Percentiles rank a stretch among this genome's conserved stretches.
Evolutionary conservation across 1,284 basidiomycete species (phyloP).

Genomic region (Sanghuangporus sanghuang): DNA sequence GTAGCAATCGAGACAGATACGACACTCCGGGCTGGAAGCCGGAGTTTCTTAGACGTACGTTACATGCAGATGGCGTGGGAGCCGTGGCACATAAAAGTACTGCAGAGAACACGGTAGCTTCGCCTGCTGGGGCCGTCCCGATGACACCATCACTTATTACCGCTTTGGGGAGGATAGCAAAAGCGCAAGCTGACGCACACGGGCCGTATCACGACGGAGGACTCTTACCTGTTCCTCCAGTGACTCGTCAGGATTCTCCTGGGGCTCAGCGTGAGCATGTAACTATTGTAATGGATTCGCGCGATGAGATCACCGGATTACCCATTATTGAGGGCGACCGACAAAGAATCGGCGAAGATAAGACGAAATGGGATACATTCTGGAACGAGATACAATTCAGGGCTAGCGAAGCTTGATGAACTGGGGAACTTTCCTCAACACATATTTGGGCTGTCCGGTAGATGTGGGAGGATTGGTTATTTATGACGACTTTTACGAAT

Average conservation of each 20-base stretch:
- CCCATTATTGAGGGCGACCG: constrained; percentile 18
- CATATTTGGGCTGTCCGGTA: neutral
- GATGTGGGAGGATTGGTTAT: neutral
- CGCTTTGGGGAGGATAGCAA: constrained; percentile 50
- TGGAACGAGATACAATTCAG: constrained; percentile 30
- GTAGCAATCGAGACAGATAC: constrained; percentile 5
- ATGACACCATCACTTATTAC: constrained; percentile 58
- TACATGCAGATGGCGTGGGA: constrained; percentile 14
- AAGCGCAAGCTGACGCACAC: constrained; percentile 49
- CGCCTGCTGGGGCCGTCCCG: constrained; percentile 39
- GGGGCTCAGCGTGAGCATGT: neutral
- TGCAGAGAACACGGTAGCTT: constrained; percentile 13
- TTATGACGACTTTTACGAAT: neutral
- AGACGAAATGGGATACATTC: constrained; percentile 41
- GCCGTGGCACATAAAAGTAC: constrained; percentile 11
- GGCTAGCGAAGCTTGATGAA: constrained; percentile 16
- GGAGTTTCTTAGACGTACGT: constrained; percentile 28
- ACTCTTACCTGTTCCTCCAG: neutral
- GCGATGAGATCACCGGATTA: neutral
- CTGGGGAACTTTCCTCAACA: neutral
- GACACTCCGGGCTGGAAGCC: constrained; percentile 29
- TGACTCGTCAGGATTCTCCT: neutral
- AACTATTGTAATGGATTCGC: neutral
- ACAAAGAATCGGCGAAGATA: constrained; percentile 17
- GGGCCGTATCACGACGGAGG: constrained; percentile 9